phyloP scores from a whole-genome alignment of 2,329 filamentous ascomycete species.

The Fusarium nematophilum region DNA sequence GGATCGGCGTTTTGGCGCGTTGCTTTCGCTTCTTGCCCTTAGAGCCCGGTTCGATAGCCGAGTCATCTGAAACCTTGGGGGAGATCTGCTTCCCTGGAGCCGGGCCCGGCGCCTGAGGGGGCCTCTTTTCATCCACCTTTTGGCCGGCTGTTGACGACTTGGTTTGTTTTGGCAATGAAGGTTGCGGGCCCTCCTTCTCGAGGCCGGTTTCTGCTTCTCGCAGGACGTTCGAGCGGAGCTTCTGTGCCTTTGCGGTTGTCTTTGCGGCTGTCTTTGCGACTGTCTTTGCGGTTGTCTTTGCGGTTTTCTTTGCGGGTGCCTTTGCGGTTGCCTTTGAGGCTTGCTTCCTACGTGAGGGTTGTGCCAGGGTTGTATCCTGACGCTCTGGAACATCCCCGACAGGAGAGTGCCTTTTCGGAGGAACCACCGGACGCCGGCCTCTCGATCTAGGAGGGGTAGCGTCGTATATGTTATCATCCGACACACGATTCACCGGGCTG shows the following conservation, averaged over 20 bases:
- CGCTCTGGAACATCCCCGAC: neutral
- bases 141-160: neutral
- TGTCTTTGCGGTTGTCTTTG: neutral
- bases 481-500: constrained; percentile 32
- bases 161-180: neutral
- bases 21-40: constrained; percentile 45
- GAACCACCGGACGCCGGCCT: neutral
- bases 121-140: neutral
- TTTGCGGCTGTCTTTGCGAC: neutral
- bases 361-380: constrained; percentile 1
- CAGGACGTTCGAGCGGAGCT: too few species aligned
- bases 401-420: neutral
- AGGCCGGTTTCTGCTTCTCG: too few species aligned
- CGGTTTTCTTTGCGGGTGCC: constrained; percentile 5
- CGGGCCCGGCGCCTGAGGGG: neutral
- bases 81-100: neutral
- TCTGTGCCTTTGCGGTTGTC: too few species aligned
- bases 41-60: neutral
- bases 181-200: neutral
- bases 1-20: constrained; percentile 48
- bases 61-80: neutral
- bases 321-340: neutral
- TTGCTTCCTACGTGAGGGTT: neutral
- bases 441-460: constrained; percentile 35
- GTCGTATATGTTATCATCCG: constrained; percentile 45